Evolutionary conservation across 2,329 filamentous ascomycete species (phyloP).

Genomic region (Aspergillus sp.): DNA sequence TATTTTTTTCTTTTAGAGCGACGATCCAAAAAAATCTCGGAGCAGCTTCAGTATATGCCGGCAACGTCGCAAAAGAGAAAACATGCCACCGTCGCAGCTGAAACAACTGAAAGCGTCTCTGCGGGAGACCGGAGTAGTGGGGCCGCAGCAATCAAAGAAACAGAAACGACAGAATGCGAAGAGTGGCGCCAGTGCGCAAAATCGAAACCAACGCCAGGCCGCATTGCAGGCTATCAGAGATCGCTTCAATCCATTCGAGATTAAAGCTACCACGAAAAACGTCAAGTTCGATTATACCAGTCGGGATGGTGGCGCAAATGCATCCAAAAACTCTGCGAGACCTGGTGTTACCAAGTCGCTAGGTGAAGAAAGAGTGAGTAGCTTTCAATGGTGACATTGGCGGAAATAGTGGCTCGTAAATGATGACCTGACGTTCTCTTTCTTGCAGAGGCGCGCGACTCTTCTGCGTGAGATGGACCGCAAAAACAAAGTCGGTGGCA

Average conservation of each 20-base stretch:
- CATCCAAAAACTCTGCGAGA: constrained; percentile 50
- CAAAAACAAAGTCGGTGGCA: constrained; percentile 83
- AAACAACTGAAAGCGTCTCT: constrained; percentile 92
- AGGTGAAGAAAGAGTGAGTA: constrained; percentile 70
- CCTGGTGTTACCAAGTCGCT: constrained; percentile 78
- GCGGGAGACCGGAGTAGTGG: constrained; percentile 78
- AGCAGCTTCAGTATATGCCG: constrained; percentile 11
- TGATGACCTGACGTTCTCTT: constrained; percentile 1
- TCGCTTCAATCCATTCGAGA: constrained; percentile 95
- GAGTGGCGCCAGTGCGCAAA: constrained; percentile 60
- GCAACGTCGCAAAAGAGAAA: constrained; percentile 14
- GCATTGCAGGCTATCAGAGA: constrained; percentile 83
- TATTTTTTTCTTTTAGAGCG: constrained; percentile 17
- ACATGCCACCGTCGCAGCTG: constrained; percentile 90
- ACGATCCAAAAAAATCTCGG: constrained; percentile 19
- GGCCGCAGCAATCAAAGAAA: constrained; percentile 91
- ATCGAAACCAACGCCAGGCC: constrained; percentile 66
- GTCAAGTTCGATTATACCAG: constrained; percentile 81
- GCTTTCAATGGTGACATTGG: not conserved
- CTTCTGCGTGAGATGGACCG: constrained; percentile 83
- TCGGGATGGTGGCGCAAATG: constrained; percentile 36
- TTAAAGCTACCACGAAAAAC: constrained; percentile 68
- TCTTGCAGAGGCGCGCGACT: constrained; percentile 61
- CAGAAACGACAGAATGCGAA: constrained; percentile 69
- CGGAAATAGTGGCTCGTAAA: not conserved